A percentile compares a stretch with the other conserved stretches of the same genome.
These are phyloP conservation scores for Paragyromitra xinjiangensis DNA, from an alignment of 495 filamentous ascomycete genomes.

Conservation along the genomic window DNA sequence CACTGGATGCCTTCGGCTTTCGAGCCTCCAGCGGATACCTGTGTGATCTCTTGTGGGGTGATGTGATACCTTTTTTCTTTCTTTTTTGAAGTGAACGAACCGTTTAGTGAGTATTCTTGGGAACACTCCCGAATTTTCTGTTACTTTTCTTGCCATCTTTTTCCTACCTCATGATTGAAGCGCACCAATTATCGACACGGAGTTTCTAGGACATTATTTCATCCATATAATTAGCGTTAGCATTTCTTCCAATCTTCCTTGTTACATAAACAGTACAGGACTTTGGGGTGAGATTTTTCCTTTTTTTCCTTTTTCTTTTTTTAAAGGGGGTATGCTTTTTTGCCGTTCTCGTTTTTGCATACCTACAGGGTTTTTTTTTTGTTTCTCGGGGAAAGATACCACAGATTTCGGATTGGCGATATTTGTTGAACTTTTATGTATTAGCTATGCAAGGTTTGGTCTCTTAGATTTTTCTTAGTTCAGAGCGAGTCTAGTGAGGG, in stretches of 20 bases:
- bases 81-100: constrained; percentile 34
- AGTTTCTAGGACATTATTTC: constrained; percentile 19
- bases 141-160: constrained; percentile 23
- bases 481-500: not conserved
- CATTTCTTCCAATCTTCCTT: constrained; percentile 27
- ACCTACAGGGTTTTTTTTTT: constrained; percentile 36
- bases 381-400: constrained; percentile 38
- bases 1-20: constrained; percentile 27
- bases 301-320: constrained; percentile 13
- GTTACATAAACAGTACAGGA: constrained; percentile 30
- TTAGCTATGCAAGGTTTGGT: constrained; percentile 10
- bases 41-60: constrained; percentile 20
- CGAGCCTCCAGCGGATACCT: constrained; percentile 23
- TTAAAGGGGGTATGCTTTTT: not conserved
- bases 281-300: constrained; percentile 21
- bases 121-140: constrained; percentile 39
- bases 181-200: constrained; percentile 23
- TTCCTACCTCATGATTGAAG: constrained; percentile 5
- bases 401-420: constrained; percentile 26
- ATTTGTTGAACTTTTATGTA: constrained; percentile 36
- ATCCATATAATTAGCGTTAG: constrained; percentile 27
- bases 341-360: constrained; percentile 12
- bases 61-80: constrained; percentile 33
- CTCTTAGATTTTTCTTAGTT: constrained; percentile 21
- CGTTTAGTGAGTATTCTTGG: constrained; percentile 27